Conservation (phyloP, 768 basidiomycete genomes). For the Krasilnikovozyma curviuscula region DNA sequence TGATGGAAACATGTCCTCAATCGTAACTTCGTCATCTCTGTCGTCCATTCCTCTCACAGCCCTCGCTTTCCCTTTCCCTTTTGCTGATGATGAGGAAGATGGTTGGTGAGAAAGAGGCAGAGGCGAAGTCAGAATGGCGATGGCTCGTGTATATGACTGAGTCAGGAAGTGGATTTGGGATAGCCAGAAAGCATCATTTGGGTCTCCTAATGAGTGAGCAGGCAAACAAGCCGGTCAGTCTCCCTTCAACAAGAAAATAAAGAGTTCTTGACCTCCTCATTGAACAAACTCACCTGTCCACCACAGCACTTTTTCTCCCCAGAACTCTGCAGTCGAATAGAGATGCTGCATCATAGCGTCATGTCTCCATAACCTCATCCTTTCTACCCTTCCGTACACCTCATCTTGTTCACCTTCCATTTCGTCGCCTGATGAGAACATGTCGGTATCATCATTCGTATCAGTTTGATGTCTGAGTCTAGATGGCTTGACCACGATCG, state of each 20-base stretch:
- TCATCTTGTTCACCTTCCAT: conserved; percentile 29
- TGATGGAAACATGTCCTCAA: neutral
- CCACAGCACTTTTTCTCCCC: conserved; percentile 91
- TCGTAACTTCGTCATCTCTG: conserved; percentile 26
- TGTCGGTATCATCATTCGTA: neutral
- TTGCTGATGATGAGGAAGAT: neutral
- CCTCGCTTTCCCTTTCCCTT: conserved; percentile 1
- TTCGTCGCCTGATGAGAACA: conserved; percentile 17
- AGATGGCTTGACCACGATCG: neutral
- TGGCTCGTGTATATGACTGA: conserved; percentile 83
- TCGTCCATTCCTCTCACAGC: conserved; percentile 27
- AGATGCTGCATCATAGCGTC: conserved; percentile 97
- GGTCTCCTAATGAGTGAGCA: conserved; percentile 76
- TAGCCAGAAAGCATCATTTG: conserved; percentile 98
- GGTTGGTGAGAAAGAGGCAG: conserved; percentile 37
- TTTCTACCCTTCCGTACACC: conserved; percentile 67
- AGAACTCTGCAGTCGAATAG: conserved; percentile 90
- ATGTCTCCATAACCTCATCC: conserved; percentile 91
- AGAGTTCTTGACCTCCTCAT: neutral
- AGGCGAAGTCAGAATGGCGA: conserved; percentile 71
- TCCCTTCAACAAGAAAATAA: neutral
- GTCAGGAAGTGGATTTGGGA: conserved; percentile 95
- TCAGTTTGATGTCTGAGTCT: neutral
- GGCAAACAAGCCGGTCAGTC: neutral
- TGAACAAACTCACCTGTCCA: conserved; percentile 57